Base-by-base conservation (phyloP, 2,329 filamentous ascomycete genomes). In the Bretziella fagacearum region DNA sequence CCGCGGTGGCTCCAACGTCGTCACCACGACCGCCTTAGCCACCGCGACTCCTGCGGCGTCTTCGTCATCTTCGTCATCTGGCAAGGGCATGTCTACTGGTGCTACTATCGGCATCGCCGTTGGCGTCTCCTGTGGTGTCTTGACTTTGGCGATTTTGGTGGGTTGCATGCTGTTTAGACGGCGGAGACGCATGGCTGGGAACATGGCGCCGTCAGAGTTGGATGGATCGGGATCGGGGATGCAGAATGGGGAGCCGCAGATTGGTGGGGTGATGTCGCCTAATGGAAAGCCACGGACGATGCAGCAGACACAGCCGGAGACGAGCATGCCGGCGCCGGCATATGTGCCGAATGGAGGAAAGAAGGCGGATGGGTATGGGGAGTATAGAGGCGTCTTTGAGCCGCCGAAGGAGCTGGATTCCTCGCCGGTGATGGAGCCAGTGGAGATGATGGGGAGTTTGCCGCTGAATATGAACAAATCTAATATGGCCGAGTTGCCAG, bases 51-150 rank as follows among this genome's bases (percentile, higher is more conserved):
- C 44, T 23, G 47, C 26, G 13, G 37, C 32, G n/a, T 30, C 32
- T 42, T 43, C 52, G 2, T 41, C 51, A 8, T 44, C 50, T 3
- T 43, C 39, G 8, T 13, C 39, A 8, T 29, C 43, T 4, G n/a
- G 15, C 27, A 49, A 26, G 37, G 48, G 48, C 11, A 42, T 50
- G 6, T 50, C 41, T 25, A 47, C 40, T 15, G 48, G 44, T 29
- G 52, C 49, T 6, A 53, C 50, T 40, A 45, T 52, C 25, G 55
- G 54, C 11, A 52, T 56, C 36, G 52, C 52, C 15, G 35, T 55
- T n/a, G 54, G 53, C 5, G 52, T 46, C 15, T 51, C 29, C 26
- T 15, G 54, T 18, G 52, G 48, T 23, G 45, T 37, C n/a, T 18
- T 54, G 5, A 4, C 40, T 17, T 29, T 45, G 23, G 44, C 41